Base-by-base conservation (phyloP, 2,329 filamentous ascomycete genomes). In the Tolypocladium endophyticum region DNA sequence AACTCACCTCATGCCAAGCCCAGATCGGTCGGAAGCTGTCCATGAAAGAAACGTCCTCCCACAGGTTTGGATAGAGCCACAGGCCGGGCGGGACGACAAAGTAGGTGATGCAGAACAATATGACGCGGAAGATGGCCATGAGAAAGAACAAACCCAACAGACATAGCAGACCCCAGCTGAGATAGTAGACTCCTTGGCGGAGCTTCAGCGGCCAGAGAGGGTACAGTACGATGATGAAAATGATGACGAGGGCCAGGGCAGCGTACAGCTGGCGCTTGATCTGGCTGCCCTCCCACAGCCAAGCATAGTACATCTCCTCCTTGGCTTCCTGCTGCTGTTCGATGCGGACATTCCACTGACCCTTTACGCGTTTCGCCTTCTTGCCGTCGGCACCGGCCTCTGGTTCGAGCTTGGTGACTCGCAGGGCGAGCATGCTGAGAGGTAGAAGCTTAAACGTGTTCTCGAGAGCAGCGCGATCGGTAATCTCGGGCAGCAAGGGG, bases 41-140 rank as follows among this genome's bases (percentile, higher is more conserved):
- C 74, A 99, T 88, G 77, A 99, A 97, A 9, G 93, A 96, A 35
- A 99, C 94, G 71, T 99, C 94, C 73, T 99, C 94, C 79, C 97
- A 99, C 25, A 99, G 78, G 71, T 99, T 99, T 56, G 94, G 94
- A 77, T 93, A 99, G 53, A 99, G 81, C 94, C 94, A 99, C n/a
- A 99, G 81, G 68, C 94, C 94, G 3, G 94, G 94, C 4, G 92
- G 79, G 0, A 85, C 81, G 20, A 82, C 81, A 70, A 97, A 96
- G 75, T 96, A 92, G 28, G 94, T 97, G 72, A 96, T 76, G 71
- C 90, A 88, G 79, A 99, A 99, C 35, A 99, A 80, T 62, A 99
- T 96, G 60, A 97, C 82, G 61, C 94, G 87, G 83, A 99, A 92
- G 70, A 99, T 96, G 7, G 93, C 89, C 94, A 99, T 97, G 70